Conservation (phyloP, 2,329 filamentous ascomycete species). For the Pseudomassariella vexata region DNA sequence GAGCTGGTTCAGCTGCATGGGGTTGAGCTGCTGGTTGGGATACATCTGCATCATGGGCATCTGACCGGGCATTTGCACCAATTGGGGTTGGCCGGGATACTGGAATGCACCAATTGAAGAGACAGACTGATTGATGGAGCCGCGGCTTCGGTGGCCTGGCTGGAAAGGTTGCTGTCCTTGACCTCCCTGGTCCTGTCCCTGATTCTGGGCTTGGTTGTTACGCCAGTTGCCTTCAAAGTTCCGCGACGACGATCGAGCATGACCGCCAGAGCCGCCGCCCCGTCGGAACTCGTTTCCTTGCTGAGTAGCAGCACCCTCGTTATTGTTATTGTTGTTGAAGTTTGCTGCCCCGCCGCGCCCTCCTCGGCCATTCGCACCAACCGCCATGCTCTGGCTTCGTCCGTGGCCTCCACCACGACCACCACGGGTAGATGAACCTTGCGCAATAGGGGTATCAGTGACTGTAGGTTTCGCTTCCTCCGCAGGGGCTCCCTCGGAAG, state of each 20-base stretch:
- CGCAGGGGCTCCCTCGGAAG: slow-evolving; percentile 51
- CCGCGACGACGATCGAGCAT: slow-evolving; percentile 76
- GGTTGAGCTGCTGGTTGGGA: slow-evolving; percentile 78
- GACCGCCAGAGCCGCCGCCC: slow-evolving; percentile 60
- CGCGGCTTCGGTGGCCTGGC: slow-evolving; percentile 81
- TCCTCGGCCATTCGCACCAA: slow-evolving; percentile 64
- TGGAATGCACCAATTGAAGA: slow-evolving; percentile 81
- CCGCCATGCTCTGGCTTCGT: slow-evolving; percentile 88
- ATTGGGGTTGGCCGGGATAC: slow-evolving; percentile 79
- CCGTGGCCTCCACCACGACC: slow-evolving; percentile 56
- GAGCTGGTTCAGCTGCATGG: slow-evolving; percentile 81
- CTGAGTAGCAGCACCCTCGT: slow-evolving; percentile 39
- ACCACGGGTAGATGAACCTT: slow-evolving; percentile 41
- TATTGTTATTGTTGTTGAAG: slow-evolving; percentile 52
- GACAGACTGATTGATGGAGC: slow-evolving; percentile 81
- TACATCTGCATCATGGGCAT: slow-evolving; percentile 83
- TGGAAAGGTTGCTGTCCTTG: slow-evolving; percentile 70
- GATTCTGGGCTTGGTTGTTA: slow-evolving; percentile 67
- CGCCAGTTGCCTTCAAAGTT: slow-evolving; percentile 99
- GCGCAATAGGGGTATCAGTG: slow-evolving; percentile 32
- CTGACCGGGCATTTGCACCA: slow-evolving; percentile 80
- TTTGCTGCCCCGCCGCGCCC: slow-evolving; percentile 59
- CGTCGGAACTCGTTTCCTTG: slow-evolving; percentile 58
- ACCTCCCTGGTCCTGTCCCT: slow-evolving; percentile 57
- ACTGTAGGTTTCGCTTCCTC: slow-evolving; percentile 52